Conservation (phyloP, 1,284 basidiomycete species). For the Austropuccinia psidii region DNA sequence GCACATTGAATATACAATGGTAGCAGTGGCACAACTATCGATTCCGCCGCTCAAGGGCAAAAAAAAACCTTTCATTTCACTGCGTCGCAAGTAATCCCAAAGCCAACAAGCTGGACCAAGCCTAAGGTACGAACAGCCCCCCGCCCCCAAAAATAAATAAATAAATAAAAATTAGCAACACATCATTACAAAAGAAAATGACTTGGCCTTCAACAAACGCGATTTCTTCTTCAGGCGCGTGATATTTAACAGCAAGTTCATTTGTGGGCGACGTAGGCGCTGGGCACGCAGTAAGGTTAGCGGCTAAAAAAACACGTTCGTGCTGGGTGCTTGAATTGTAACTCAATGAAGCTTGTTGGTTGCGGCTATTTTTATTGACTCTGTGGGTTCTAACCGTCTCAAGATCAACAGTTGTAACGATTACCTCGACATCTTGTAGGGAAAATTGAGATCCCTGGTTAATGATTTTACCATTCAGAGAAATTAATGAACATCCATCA, state of each 20-base stretch:
- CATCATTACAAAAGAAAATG: neutral
- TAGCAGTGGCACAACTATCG: slow-evolving; percentile 35
- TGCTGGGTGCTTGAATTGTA: neutral
- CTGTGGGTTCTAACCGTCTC: slow-evolving; percentile 17
- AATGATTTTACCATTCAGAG: slow-evolving; percentile 31
- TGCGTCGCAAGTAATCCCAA: slow-evolving; percentile 35
- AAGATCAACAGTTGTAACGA: slow-evolving; percentile 24
- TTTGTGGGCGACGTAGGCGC: neutral
- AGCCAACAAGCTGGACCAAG: slow-evolving; percentile 37
- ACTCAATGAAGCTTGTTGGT: slow-evolving; percentile 19
- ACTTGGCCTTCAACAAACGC: neutral
- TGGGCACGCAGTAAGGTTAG: slow-evolving; percentile 7
- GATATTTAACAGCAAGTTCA: slow-evolving; percentile 3
- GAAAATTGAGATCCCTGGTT: slow-evolving; percentile 36
- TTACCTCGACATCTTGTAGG: slow-evolving; percentile 31
- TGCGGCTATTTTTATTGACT: slow-evolving; percentile 25
- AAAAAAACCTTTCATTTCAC: slow-evolving; percentile 35
- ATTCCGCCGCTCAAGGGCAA: slow-evolving; percentile 34
- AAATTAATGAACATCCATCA: slow-evolving; percentile 33
- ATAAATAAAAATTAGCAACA: neutral
- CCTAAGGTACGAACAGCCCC: too few relatives aligned
- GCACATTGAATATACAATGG: slow-evolving; percentile 35
- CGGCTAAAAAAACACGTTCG: slow-evolving; percentile 13
- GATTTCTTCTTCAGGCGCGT: slow-evolving; percentile 36
- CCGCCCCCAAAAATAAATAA: neutral